Evolutionary conservation across 225 moss, liverwort and hornwort species (phyloP), one percentile per base, ranked within the genome.

Genomic region (Lunularia cruciata): DNA sequence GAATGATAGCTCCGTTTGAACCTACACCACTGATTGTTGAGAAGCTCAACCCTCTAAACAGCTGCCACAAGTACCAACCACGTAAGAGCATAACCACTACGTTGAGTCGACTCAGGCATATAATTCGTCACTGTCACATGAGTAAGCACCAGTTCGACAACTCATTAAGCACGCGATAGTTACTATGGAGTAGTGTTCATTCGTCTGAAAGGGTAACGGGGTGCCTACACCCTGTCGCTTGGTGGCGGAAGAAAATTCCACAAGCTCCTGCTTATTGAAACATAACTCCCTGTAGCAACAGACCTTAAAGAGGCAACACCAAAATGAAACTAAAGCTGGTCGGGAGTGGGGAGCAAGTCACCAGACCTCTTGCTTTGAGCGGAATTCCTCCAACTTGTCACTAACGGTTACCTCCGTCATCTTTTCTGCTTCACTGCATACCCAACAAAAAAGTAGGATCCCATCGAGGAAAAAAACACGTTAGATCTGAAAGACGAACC

Each of bases 1-100:
- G 90, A 67, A 91, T 91, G 45, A 91, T 81, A 25, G 90, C 86
- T 79, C 84, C 90, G 78, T 91, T 91, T 79, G 84, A 80, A 65
- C 90, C 90, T 7, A 91, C 90, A 38, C 88, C 88, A 30, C 88
- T 88, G 59, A 91, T 91, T 45, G 90, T 91, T 72, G 88, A 86
- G 78, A 91, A 91, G 81, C 90, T 91, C 81, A 91, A 75, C 53
- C 90, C 90, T 73, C 77, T 91, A 30, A 91, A 91, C 72, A 83
- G 83, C 89, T 90, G 85, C 79, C 63, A 67, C 42, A 67, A 63
- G 68, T 63, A 70, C 59, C 72, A 73, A 73, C 51, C 75, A 70
- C 2, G 18, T 30, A 46, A 13, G 18, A 37, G 37, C 37, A 60
- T 60, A 39, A 11, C 23, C 1, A 25, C 8, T 7, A 6, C 11